phyloP scores from a whole-genome alignment of 1,139 yeast genomes.

The Eremothecium cymbalariae region DNA sequence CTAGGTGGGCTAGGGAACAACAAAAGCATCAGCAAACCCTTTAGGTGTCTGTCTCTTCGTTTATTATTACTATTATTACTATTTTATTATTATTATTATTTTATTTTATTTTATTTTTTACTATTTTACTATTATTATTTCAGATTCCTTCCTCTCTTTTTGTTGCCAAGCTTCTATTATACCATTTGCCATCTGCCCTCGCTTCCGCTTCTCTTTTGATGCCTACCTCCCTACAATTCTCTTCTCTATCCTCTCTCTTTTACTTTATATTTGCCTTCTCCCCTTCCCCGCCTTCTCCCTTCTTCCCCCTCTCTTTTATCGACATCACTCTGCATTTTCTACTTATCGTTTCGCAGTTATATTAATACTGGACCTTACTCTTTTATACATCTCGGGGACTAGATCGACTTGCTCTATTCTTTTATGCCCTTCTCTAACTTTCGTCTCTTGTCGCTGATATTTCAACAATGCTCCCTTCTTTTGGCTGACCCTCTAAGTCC shows the following conservation, averaged over 20 bases:
- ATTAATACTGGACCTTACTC: neutral
- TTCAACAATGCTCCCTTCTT: no score
- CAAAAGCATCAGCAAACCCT: constrained; percentile 33
- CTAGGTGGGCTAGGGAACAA: constrained; percentile 92
- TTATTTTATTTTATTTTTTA: no score
- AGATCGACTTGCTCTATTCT: no score
- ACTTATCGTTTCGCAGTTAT: neutral
- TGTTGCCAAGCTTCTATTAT: no score
- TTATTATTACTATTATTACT: constrained; percentile 8
- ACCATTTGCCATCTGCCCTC: no score
- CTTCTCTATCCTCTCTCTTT: constrained; percentile 8
- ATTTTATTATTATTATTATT: no score
- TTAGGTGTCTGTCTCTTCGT: constrained; percentile 12
- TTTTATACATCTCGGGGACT: constrained; percentile 1
- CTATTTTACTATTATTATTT: constrained; percentile 11
- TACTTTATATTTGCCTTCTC: constrained; percentile 8
- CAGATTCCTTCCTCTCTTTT: constrained; percentile 12
- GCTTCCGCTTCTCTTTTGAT: constrained; percentile 11
- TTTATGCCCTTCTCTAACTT: no score
- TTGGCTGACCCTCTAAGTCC: no score
- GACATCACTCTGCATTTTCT: neutral
- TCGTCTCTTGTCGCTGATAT: no score
- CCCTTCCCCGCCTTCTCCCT: constrained; percentile 3
- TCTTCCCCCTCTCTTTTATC: neutral
- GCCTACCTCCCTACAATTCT: constrained; percentile 9